These are phyloP conservation scores for Marasmius tenuissimus DNA, from an alignment of 1,284 basidiomycete genomes.

Conservation along the genomic window DNA sequence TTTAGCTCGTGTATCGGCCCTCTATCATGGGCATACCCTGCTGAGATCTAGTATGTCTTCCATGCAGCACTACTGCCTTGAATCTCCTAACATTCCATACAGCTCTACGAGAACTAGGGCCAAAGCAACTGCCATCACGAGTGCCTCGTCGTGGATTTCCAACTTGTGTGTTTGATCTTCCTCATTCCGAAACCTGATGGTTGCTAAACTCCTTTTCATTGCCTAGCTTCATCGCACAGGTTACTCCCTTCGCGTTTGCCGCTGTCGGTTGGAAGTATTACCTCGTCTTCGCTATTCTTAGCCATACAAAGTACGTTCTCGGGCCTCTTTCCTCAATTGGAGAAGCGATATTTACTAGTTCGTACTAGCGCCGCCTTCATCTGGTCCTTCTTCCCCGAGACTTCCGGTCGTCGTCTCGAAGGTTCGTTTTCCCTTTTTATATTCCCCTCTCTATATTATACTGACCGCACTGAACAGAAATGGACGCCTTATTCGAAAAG, in stretches of 20 bases:
- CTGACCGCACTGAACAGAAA: constrained; percentile 34
- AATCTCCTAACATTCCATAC: constrained; percentile 17
- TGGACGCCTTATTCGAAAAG: constrained; percentile 54
- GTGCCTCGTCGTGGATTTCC: constrained; percentile 51
- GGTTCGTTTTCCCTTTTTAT: constrained; percentile 24
- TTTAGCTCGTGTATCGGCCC: constrained; percentile 54
- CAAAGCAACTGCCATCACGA: constrained; percentile 59
- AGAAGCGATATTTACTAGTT: neutral
- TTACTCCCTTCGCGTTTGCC: constrained; percentile 49
- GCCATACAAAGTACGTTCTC: constrained; percentile 49
- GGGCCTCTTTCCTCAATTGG: neutral
- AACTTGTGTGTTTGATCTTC: constrained; percentile 37
- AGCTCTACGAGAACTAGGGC: constrained; percentile 58
- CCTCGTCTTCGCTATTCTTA: constrained; percentile 62
- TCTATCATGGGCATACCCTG: constrained; percentile 49
- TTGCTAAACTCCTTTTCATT: neutral
- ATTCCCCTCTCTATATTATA: neutral
- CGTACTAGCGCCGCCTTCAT: constrained; percentile 47
- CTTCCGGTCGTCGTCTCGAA: constrained; percentile 47
- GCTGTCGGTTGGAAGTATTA: constrained; percentile 48
- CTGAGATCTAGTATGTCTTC: constrained; percentile 35
- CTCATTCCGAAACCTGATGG: neutral
- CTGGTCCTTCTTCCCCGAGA: constrained; percentile 51
- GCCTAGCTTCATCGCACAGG: constrained; percentile 45
- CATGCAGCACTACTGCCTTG: neutral